Base-by-base conservation (phyloP, 2,329 filamentous ascomycete genomes). In the Rosellinia necatrix region DNA sequence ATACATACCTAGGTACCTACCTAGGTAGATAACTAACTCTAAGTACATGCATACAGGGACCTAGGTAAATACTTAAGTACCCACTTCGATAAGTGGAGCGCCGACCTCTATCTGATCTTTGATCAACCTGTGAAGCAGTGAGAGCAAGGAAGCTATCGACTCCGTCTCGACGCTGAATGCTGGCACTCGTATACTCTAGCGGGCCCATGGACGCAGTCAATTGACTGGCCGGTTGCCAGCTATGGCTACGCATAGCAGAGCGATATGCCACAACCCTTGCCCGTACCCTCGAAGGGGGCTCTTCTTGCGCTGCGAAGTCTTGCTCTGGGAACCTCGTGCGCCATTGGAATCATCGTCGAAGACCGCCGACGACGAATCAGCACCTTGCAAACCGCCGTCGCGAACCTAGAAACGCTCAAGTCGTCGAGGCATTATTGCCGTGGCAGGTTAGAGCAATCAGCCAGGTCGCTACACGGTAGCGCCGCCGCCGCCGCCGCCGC, bases 271-370 rank as follows among this genome's bases (percentile, higher is more conserved):
- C 68, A 76, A 53, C 73, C 74, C 46, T 71, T 77, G 54, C 78
- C 78, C 56, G 76, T 81, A 53, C 81, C 81, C 43, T 83, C 82
- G 32, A 80, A 80, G 71, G 78, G 79, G 56, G 80, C 78, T 56
- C 75, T 84, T 61, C 78, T 80, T 68, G 78, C 81, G 56, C 78
- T 85, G 30, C 80, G 81, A 58, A 78, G 81, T 60, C 75, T 84
- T 56, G 76, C 82, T 52, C 70, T 85, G 13, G 82, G 81, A 47
- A 84, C 81, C 2, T 82, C 81, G 7, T 84, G 81, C 65, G 83
- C 81, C 37, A 75, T 84, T 52, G 76, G 78, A 46, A 68, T 82
- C 22, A 72, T 85, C 52, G 75, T 82, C 54, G 81, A 85, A 69
- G 82, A 85, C 68, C 80, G 81, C 43, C 76, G 81, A 56, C 79